These are phyloP conservation scores for Entomortierella chlamydospora DNA, from an alignment of 192 early-diverging fungal genomes.

Conservation along the genomic window DNA sequence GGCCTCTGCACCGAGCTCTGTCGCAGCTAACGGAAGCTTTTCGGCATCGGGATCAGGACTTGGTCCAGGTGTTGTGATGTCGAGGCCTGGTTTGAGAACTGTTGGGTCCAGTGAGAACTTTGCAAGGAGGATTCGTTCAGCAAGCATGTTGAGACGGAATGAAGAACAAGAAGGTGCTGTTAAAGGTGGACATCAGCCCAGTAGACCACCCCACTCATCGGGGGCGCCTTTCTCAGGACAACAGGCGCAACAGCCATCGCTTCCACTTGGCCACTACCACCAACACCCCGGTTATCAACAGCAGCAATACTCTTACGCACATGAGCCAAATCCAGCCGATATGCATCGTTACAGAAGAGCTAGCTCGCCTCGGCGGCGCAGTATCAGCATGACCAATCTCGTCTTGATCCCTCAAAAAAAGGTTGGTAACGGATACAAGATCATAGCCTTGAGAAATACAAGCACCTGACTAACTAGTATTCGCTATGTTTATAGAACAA, in stretches of 20 bases:
- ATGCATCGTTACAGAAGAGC: conserved; percentile 42
- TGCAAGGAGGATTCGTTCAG: conserved; percentile 60
- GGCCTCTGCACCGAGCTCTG: conserved; percentile 17
- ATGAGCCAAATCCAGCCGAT: conserved; percentile 25
- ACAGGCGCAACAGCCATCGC: conserved; percentile 5
- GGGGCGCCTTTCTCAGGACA: conserved; percentile 1
- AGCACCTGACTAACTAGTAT: conserved; percentile 7
- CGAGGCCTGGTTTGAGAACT: conserved; percentile 35
- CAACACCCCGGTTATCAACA: conserved; percentile 28
- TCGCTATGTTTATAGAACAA: conserved; percentile 16
- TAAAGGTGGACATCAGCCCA: conserved; percentile 46
- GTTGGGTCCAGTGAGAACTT: conserved; percentile 52
- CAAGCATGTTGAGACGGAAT: conserved; percentile 54
- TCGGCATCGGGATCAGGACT: conserved; percentile 4
- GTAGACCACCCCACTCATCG: conserved; percentile 19
- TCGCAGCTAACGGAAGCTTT: conserved; percentile 4
- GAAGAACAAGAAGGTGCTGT: conserved; percentile 57
- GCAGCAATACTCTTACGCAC: conserved; percentile 36
- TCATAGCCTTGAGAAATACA: not conserved
- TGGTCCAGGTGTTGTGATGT: conserved; percentile 12
- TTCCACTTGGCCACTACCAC: conserved; percentile 14
- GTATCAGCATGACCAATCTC: conserved; percentile 53
- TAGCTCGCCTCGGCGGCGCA: conserved; percentile 46
- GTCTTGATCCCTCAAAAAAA: conserved; percentile 52
- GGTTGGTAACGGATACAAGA: conserved; percentile 10